Conservation (phyloP, 805 yeast genomes). For the Metschnikowia vanudenii region DNA sequence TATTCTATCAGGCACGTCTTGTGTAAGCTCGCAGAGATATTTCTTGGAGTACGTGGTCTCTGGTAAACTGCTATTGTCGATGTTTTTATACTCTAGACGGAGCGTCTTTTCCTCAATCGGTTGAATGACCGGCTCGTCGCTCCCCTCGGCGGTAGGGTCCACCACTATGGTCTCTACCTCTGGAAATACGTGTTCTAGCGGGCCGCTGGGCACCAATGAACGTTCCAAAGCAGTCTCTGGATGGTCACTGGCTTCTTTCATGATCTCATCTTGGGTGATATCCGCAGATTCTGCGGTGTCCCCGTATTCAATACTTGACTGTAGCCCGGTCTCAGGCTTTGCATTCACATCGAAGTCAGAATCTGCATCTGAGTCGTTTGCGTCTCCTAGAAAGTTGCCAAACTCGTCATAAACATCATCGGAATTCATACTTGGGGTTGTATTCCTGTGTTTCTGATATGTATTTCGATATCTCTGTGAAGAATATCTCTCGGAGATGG, state of each 20-base stretch:
- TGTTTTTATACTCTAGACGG: constrained; percentile 37
- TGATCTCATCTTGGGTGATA: neutral
- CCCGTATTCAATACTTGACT: neutral
- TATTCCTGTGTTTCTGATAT: no score
- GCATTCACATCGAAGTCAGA: neutral
- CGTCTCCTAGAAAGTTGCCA: constrained; percentile 63
- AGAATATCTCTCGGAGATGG: no score
- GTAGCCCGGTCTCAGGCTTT: neutral
- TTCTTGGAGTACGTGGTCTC: constrained; percentile 57
- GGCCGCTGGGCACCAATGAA: neutral
- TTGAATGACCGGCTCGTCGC: constrained; percentile 61
- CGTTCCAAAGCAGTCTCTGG: neutral
- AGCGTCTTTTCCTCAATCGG: constrained; percentile 45
- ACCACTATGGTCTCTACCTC: constrained; percentile 18
- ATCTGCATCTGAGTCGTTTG: constrained; percentile 45
- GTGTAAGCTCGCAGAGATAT: constrained; percentile 52
- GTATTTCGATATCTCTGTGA: no score
- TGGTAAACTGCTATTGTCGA: constrained; percentile 46
- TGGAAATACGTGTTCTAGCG: neutral
- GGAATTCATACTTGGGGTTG: constrained; percentile 46
- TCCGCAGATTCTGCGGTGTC: neutral
- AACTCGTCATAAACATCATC: constrained; percentile 76
- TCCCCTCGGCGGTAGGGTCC: constrained; percentile 17
- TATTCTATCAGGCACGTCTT: constrained; percentile 55
- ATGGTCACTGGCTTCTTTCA: neutral